Conservation (phyloP, 352 stramenopile species). For the Pythium myriotylum region DNA sequence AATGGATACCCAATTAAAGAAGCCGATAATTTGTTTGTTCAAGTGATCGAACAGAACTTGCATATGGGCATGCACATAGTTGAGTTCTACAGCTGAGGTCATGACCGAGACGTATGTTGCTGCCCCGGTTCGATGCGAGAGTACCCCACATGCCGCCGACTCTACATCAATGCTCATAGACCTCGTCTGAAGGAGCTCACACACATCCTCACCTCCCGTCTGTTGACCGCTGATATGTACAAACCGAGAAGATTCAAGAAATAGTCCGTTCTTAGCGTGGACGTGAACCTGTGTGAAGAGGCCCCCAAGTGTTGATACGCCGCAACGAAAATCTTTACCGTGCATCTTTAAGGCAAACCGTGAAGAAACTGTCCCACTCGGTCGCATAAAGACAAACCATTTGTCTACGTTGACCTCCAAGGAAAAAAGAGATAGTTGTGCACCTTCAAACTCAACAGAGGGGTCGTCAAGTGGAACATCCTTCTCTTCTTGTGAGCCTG, state of each 20-base stretch:
- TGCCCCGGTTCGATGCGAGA: slow-evolving; percentile 49
- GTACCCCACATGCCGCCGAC: slow-evolving; percentile 38
- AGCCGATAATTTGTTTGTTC: slow-evolving; percentile 59
- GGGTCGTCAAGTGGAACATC: background rate
- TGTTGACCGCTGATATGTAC: slow-evolving; percentile 7
- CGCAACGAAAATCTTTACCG: slow-evolving; percentile 38
- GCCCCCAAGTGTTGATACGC: slow-evolving; percentile 46
- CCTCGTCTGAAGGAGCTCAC: slow-evolving; percentile 41
- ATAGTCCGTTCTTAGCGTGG: slow-evolving; percentile 36
- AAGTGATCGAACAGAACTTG: slow-evolving; percentile 50
- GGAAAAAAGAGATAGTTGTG: slow-evolving; percentile 27
- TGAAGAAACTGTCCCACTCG: slow-evolving; percentile 37
- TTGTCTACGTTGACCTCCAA: slow-evolving; percentile 48
- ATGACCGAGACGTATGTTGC: slow-evolving; percentile 48
- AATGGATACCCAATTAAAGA: slow-evolving; percentile 66
- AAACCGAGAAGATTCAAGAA: slow-evolving; percentile 50
- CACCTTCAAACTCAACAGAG: background rate
- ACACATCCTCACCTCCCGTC: slow-evolving; percentile 37
- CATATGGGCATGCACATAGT: slow-evolving; percentile 61
- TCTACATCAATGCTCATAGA: slow-evolving; percentile 44
- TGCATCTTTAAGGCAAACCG: slow-evolving; percentile 48
- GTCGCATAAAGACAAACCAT: slow-evolving; percentile 65
- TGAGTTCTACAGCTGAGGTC: slow-evolving; percentile 48
- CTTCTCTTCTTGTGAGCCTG: background rate
- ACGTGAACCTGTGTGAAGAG: slow-evolving; percentile 39